These are phyloP conservation scores for Rhipidocladum racemiflorum DNA, from an alignment of 176 grass and related monocot species.

Conservation along the genomic window DNA sequence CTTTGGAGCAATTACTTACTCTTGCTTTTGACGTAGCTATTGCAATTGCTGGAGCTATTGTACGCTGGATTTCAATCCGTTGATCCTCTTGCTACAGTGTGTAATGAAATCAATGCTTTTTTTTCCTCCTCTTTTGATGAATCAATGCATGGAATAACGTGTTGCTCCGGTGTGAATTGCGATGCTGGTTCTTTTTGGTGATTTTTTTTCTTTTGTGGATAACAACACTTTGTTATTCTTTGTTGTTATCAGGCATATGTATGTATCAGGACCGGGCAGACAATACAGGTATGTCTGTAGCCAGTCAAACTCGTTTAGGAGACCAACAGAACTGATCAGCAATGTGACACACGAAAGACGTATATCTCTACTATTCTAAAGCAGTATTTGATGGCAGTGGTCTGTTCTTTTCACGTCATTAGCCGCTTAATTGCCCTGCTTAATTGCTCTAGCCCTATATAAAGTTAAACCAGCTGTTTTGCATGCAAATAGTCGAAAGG, in stretches of 20 bases:
- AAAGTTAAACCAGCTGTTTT: too few species aligned
- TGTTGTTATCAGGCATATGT: background rate
- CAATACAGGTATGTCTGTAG: background rate
- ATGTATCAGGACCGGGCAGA: too few species aligned
- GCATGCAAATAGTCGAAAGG: background rate
- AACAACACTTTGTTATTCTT: background rate
- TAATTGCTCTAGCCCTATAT: too few species aligned
- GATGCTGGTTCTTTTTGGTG: background rate
- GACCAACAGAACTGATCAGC: background rate
- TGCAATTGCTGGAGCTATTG: constrained; percentile 54
- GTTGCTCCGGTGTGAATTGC: background rate
- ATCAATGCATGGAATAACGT: constrained; percentile 37
- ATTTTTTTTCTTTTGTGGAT: background rate
- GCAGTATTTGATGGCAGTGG: too few species aligned
- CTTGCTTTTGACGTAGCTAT: constrained; percentile 59
- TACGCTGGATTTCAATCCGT: constrained; percentile 41
- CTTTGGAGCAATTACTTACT: constrained; percentile 70
- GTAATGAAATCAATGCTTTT: constrained; percentile 47
- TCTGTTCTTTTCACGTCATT: too few species aligned
- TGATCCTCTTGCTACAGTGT: constrained; percentile 37
- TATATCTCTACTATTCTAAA: too few species aligned
- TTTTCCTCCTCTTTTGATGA: constrained; percentile 36
- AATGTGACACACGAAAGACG: background rate
- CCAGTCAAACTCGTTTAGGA: background rate
- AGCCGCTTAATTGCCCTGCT: too few species aligned